Base-by-base conservation (phyloP, 2,329 filamentous ascomycete genomes). In the Lasiodiplodia citricola region DNA sequence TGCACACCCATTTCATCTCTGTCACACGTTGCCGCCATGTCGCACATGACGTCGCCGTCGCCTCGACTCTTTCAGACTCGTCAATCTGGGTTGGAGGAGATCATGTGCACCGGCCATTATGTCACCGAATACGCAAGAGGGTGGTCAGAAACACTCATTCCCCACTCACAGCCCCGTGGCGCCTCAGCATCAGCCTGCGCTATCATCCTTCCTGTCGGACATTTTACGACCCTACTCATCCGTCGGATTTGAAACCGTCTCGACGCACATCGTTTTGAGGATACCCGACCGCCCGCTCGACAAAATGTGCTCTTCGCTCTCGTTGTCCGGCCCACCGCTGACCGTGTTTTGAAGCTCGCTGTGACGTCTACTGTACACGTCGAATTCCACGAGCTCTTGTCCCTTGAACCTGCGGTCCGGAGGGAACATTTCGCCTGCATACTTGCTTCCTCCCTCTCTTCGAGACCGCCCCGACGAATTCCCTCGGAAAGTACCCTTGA, bases 261-360 rank as follows among this genome's bases (percentile, higher is more conserved):
- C 60, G 3, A 38, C 60, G 47, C 25, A n/a, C 47, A 64, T 52
- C 31, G 60, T 64, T 50, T 52, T 64, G 28, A 47, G 44, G 28
- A 64, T 64, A 3, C 47, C 60, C n/a, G 47, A 52, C 60, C n/a
- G 44, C 7, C 38, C 60, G 14, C 5, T 38, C 4, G 44, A 64
- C 31, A 73, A 35, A 41, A 71, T 72, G n/a, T 38, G 66, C 23
- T 73, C 68, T 35, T 71, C 70, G 54, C 69, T 72, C 37, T 65
- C 69, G 51, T 67, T 71, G 11, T 67, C 54, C 11, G 67, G 66
- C 35, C 31, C 56, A 16, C 51, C 58, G 11, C 51, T 56, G 1
- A 50, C 37, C 8, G 60, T 62, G n/a, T 44, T 70, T 2, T n/a
- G 50, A 6, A 54, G 31, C 37, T 44, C 35, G 23, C 13, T 69